Conservation (phyloP, 805 yeast species). For the Hanseniaspora valbyensis region DNA sequence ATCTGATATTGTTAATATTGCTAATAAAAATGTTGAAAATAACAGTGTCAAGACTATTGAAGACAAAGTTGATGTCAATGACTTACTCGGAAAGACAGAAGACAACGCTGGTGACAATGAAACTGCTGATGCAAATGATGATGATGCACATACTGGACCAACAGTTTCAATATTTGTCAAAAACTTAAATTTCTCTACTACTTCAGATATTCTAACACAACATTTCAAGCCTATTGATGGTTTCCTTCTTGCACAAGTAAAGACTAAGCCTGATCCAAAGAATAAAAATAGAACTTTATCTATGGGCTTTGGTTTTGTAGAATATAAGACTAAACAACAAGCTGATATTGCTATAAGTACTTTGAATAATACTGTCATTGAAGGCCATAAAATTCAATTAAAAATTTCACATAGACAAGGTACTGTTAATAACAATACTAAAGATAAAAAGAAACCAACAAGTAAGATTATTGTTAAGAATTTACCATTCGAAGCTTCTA, state of each 20-base stretch:
- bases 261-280: constrained; percentile 80
- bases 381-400: constrained; percentile 82
- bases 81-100: constrained; percentile 32
- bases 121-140: constrained; percentile 29
- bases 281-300: constrained; percentile 55
- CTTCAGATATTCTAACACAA: constrained; percentile 43
- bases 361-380: constrained; percentile 66
- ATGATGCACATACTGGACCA: constrained; percentile 47
- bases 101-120: constrained; percentile 29
- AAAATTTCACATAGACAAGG: constrained; percentile 70
- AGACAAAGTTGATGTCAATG: constrained; percentile 31
- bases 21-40: constrained; percentile 4
- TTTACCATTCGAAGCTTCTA: constrained; percentile 89
- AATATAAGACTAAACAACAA: constrained; percentile 64
- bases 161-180: constrained; percentile 84
- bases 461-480: constrained; percentile 87
- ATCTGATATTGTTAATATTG: constrained; percentile 19
- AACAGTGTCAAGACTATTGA: constrained; percentile 10
- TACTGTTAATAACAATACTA: constrained; percentile 23
- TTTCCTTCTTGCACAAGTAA: constrained; percentile 68
- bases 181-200: constrained; percentile 79
- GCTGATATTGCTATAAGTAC: constrained; percentile 67
- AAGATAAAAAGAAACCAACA: constrained; percentile 35
- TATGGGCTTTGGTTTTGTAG: constrained; percentile 97
- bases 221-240: constrained; percentile 66